phyloP scores from a whole-genome alignment of 257 asterid species.

The Solanum chiquidenum region DNA sequence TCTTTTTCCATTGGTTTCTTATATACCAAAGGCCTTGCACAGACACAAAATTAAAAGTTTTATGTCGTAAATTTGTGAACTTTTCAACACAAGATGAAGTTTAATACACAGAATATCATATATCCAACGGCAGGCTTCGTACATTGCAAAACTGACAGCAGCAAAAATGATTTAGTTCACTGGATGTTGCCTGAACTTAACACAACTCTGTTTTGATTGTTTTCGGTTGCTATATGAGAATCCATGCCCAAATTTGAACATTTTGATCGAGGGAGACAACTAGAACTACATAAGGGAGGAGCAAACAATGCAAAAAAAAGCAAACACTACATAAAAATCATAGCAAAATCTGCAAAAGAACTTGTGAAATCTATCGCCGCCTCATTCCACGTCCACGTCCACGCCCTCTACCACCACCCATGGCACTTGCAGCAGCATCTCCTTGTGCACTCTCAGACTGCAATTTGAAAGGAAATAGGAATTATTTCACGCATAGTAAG shows the following conservation, averaged over 20 bases:
- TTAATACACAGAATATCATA: not conserved
- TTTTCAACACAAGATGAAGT: not conserved
- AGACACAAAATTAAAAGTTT: not conserved
- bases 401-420: constrained; percentile 83
- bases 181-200: not conserved
- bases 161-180: not conserved
- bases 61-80: not conserved
- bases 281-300: not conserved
- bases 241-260: not conserved
- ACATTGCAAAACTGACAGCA: not conserved
- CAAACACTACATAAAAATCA: not conserved
- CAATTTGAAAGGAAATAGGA: not conserved
- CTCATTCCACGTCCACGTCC: constrained; percentile 98
- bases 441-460: constrained; percentile 99
- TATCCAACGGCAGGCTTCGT: not conserved
- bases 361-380: constrained; percentile 34
- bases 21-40: no score
- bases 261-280: not conserved
- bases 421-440: constrained; percentile 78
- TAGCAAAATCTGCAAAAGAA: constrained; percentile 3
- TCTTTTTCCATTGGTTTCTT: not conserved
- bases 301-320: not conserved
- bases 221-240: not conserved
- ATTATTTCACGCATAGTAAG: not conserved
- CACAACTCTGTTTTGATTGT: not conserved